Conservation (phyloP, 1,284 basidiomycete species). For the Jaminaea rosea region DNA sequence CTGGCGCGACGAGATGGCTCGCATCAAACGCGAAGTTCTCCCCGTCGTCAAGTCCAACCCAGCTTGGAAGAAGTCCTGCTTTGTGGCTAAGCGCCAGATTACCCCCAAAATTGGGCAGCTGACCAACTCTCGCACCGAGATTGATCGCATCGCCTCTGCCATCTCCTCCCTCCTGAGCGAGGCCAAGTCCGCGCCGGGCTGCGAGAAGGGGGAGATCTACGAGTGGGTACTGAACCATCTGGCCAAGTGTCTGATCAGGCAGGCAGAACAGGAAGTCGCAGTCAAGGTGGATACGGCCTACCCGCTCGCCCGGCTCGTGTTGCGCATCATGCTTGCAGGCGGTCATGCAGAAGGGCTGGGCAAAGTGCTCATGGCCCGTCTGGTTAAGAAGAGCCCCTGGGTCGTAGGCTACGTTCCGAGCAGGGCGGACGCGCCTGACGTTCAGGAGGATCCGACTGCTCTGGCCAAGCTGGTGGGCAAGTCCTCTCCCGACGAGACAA, state of each 20-base stretch:
- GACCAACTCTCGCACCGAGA: constrained; percentile 66
- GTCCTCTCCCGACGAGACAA: constrained; percentile 51
- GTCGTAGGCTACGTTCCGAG: constrained; percentile 50
- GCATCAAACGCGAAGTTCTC: constrained; percentile 68
- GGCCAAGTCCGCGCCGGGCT: constrained; percentile 31
- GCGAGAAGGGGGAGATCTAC: constrained; percentile 53
- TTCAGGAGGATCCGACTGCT: constrained; percentile 50
- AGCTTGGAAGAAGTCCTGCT: constrained; percentile 51
- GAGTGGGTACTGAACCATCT: constrained; percentile 73
- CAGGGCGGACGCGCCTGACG: constrained; percentile 38
- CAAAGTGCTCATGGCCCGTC: constrained; percentile 70
- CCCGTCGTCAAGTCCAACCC: constrained; percentile 62
- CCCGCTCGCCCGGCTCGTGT: constrained; percentile 69
- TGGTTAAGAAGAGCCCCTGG: constrained; percentile 68
- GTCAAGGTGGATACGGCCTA: constrained; percentile 75
- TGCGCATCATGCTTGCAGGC: constrained; percentile 58
- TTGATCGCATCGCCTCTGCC: constrained; percentile 61
- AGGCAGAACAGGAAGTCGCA: constrained; percentile 88
- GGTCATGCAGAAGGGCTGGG: constrained; percentile 59
- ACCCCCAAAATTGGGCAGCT: constrained; percentile 85
- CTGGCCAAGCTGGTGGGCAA: constrained; percentile 65
- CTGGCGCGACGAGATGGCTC: constrained; percentile 25
- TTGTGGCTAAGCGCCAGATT: constrained; percentile 66
- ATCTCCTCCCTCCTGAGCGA: constrained; percentile 55
- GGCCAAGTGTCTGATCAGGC: constrained; percentile 76